Evolutionary conservation across 23 red algal species (phyloP).

Genomic region (Cyanidiococcus yangmingshanensis): DNA sequence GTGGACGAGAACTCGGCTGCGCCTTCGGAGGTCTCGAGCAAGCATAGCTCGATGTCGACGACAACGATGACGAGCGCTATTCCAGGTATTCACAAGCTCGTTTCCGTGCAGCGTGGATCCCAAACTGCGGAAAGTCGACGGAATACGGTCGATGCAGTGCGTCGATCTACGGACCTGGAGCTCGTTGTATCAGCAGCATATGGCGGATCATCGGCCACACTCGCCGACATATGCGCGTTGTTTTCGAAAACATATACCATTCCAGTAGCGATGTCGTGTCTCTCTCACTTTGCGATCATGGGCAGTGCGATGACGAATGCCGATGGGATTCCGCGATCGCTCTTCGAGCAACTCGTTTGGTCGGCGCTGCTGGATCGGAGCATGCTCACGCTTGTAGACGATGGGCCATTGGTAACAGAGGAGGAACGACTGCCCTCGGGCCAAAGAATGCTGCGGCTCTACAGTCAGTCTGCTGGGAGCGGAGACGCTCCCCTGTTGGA

Average conservation of each 20-base stretch:
- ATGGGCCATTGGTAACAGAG: background rate
- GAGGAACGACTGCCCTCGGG: background rate
- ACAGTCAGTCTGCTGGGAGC: background rate
- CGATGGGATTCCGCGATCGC: background rate
- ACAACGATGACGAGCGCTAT: background rate
- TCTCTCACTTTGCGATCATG: conserved; percentile 10
- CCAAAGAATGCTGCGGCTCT: background rate
- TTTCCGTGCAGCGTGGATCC: background rate
- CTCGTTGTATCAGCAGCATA: background rate
- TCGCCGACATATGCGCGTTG: background rate
- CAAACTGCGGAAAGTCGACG: background rate
- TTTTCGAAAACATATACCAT: background rate
- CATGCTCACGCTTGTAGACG: conserved; percentile 2
- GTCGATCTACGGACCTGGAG: background rate
- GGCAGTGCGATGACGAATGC: background rate
- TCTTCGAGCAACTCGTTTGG: background rate
- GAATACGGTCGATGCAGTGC: background rate
- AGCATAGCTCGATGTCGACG: background rate
- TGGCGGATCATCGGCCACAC: background rate
- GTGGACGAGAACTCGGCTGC: background rate
- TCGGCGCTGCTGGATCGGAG: conserved; percentile 1
- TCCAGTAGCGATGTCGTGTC: background rate
- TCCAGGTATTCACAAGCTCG: too few relatives aligned
- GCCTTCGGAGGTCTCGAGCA: background rate
- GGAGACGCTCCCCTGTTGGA: background rate